Conservation (phyloP, 495 filamentous ascomycete species). For the Neurospora sp. region DNA sequence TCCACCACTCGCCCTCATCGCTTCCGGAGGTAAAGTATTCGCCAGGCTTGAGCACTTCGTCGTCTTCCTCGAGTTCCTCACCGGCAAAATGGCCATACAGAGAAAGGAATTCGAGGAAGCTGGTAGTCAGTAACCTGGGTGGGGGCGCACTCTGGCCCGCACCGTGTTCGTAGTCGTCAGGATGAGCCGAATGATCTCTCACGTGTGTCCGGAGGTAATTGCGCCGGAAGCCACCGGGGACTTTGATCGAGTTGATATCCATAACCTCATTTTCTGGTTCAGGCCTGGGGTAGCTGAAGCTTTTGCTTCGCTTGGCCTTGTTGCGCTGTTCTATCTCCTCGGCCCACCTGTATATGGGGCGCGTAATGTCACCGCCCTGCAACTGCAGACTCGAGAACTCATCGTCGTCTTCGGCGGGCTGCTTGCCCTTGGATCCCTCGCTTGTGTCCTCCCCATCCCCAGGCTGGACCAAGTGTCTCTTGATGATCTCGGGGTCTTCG, state of each 20-base stretch:
- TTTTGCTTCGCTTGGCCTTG: constrained; percentile 62
- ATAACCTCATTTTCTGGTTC: constrained; percentile 67
- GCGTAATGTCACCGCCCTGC: constrained; percentile 88
- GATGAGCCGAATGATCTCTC: constrained; percentile 41
- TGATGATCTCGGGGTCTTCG: constrained; percentile 75
- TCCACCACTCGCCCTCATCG: constrained; percentile 40
- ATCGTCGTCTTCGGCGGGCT: constrained; percentile 44
- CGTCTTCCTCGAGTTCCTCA: constrained; percentile 90
- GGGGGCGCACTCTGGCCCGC: constrained; percentile 28
- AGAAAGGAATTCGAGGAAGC: constrained; percentile 89
- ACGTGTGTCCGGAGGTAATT: constrained; percentile 70
- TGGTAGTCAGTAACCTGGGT: constrained; percentile 68
- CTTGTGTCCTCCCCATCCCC: constrained; percentile 37
- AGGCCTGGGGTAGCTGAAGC: constrained; percentile 68
- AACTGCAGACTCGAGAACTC: constrained; percentile 88
- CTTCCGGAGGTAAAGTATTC: constrained; percentile 73
- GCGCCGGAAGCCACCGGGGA: constrained; percentile 86
- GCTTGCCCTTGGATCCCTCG: constrained; percentile 39
- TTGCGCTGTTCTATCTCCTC: constrained; percentile 62
- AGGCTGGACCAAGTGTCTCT: constrained; percentile 68
- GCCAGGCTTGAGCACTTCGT: constrained; percentile 72
- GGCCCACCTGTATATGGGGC: constrained; percentile 89
- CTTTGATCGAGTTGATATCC: constrained; percentile 77
- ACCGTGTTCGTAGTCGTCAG: constrained; percentile 35
- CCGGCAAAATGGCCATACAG: constrained; percentile 96